These are phyloP conservation scores for Platanthera zijinensis DNA, from an alignment of 106 monocot species.

Conservation along the genomic window DNA sequence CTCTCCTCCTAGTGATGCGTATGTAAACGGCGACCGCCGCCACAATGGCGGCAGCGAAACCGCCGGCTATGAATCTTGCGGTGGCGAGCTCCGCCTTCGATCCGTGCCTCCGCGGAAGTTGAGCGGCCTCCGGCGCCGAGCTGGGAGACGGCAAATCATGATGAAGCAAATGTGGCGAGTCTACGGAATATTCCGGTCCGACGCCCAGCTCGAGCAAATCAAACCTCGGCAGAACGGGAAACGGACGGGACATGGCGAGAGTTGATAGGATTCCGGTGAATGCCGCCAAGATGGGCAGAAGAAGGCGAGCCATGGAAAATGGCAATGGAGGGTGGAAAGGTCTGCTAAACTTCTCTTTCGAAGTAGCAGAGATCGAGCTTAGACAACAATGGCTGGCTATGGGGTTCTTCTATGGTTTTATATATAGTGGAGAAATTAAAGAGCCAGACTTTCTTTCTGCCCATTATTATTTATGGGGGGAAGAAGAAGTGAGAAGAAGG, in stretches of 20 bases:
- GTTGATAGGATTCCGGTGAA: not conserved
- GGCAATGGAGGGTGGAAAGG: not conserved
- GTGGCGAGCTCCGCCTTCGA: conserved; percentile 1
- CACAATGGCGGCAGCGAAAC: conserved; percentile 3
- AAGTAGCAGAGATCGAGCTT: no score
- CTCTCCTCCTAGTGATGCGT: conserved; percentile 2
- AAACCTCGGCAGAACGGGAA: not conserved
- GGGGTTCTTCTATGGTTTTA: no score
- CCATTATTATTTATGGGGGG: no score
- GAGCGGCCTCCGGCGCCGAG: not conserved
- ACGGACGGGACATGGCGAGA: not conserved
- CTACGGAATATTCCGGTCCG: not conserved
- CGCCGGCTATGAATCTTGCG: not conserved
- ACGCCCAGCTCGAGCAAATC: not conserved
- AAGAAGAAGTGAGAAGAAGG: no score
- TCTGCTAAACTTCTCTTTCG: no score
- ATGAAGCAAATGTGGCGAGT: not conserved
- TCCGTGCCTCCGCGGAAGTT: not conserved
- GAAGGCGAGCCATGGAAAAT: not conserved
- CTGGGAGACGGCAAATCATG: not conserved
- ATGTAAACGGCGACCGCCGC: not conserved
- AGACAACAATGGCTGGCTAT: no score
- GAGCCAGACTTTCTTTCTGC: no score
- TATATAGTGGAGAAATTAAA: no score
- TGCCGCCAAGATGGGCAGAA: not conserved